These are phyloP conservation scores for Candida pseudoglaebosa DNA, from an alignment of 805 yeast species.

Conservation along the genomic window DNA sequence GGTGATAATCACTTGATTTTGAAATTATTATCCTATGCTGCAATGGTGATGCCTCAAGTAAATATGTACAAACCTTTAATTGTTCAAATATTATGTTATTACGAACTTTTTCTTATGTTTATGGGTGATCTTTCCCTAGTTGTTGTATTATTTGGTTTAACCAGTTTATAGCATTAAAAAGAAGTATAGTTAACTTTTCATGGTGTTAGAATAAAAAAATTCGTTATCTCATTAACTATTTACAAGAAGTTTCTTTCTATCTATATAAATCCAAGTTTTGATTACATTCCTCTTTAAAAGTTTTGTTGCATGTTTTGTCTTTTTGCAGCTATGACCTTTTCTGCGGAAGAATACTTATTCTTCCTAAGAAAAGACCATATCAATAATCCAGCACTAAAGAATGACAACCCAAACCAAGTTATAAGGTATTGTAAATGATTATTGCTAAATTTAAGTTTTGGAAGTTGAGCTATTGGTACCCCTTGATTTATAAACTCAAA, in stretches of 20 bases:
- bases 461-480: conserved; percentile 81
- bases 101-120: conserved; percentile 33
- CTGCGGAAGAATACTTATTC: conserved; percentile 31
- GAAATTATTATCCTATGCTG: conserved; percentile 26
- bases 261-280: conserved; percentile 1
- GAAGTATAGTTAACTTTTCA: background rate
- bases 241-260: conserved; percentile 4
- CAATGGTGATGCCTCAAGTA: conserved; percentile 33
- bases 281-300: conserved; percentile 9
- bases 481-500: conserved; percentile 70
- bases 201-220: background rate
- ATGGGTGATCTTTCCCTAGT: conserved; percentile 35
- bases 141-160: conserved; percentile 35
- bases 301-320: conserved; percentile 31
- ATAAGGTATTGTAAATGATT: conserved; percentile 88
- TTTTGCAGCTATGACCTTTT: conserved; percentile 37
- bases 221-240: conserved; percentile 1
- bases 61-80: conserved; percentile 25
- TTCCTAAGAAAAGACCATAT: conserved; percentile 28
- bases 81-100: conserved; percentile 27
- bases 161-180: conserved; percentile 22
- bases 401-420: conserved; percentile 90
- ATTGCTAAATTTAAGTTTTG: conserved; percentile 79
- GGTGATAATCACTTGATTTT: conserved; percentile 24
- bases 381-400: conserved; percentile 69